These are phyloP conservation scores for Gracilaria caudata DNA, from an alignment of 23 red algal genomes.

Conservation along the genomic window DNA sequence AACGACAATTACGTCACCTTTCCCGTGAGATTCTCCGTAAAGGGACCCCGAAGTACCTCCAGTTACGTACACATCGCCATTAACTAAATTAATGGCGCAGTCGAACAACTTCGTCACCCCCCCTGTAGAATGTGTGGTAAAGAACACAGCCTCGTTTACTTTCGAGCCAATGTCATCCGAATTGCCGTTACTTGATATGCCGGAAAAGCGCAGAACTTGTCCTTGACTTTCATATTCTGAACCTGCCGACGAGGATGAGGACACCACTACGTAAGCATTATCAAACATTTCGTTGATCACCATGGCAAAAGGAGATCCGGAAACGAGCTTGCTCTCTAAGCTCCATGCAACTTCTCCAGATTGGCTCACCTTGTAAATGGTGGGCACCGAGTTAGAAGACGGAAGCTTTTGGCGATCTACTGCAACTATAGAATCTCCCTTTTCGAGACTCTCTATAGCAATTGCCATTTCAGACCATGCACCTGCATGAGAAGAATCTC, in stretches of 20 bases:
- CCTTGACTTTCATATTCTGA: conserved; percentile 20
- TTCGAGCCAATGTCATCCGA: background rate
- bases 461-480: conserved; percentile 24
- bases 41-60: conserved; percentile 37
- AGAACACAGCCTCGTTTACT: conserved; percentile 24
- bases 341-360: conserved; percentile 31
- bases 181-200: conserved; percentile 23
- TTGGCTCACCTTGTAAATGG: conserved; percentile 18
- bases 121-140: background rate
- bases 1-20: conserved; percentile 48
- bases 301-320: conserved; percentile 31
- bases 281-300: conserved; percentile 29
- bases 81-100: conserved; percentile 7
- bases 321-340: background rate
- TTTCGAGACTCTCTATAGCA: conserved; percentile 1
- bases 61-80: conserved; percentile 50
- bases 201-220: conserved; percentile 37
- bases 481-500: background rate
- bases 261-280: conserved; percentile 38
- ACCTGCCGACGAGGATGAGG: background rate
- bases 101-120: conserved; percentile 49
- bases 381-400: background rate
- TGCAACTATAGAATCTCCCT: conserved; percentile 28
- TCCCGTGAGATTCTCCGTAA: conserved; percentile 27
- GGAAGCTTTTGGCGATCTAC: background rate